Percentiles rank a stretch among this genome's conserved stretches.
Conservation (phyloP, 306 rosid species). For the Argentina anserina region DNA sequence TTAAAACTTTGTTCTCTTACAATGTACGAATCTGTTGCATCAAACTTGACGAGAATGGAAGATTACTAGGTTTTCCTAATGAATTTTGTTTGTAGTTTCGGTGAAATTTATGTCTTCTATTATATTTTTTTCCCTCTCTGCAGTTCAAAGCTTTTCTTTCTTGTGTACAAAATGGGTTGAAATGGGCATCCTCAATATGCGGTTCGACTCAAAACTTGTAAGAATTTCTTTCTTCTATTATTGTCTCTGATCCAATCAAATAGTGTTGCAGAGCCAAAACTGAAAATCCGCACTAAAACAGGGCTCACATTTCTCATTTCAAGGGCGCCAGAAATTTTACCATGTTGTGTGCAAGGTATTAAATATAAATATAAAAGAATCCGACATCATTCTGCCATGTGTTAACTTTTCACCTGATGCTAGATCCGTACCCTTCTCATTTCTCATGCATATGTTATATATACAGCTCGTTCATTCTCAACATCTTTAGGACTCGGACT, state of each 20-base stretch:
- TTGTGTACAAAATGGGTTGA: background rate
- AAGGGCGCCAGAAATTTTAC: background rate
- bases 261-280: background rate
- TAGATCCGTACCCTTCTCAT: conserved; percentile 23
- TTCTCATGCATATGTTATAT: background rate
- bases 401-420: background rate
- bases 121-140: background rate
- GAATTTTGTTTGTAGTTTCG: background rate
- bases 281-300: conserved; percentile 1
- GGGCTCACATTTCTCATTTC: conserved; percentile 11
- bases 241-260: background rate
- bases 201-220: background rate
- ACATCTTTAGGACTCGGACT: background rate
- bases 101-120: background rate
- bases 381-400: conserved; percentile 3
- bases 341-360: background rate
- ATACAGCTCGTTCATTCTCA: background rate
- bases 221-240: background rate
- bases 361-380: background rate
- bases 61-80: background rate
- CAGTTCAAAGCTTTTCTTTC: background rate
- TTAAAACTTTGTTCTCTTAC: background rate
- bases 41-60: background rate
- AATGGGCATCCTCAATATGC: background rate
- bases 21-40: background rate